Base-by-base conservation (phyloP, 441 rosid species). In the Capsella rubella region DNA sequence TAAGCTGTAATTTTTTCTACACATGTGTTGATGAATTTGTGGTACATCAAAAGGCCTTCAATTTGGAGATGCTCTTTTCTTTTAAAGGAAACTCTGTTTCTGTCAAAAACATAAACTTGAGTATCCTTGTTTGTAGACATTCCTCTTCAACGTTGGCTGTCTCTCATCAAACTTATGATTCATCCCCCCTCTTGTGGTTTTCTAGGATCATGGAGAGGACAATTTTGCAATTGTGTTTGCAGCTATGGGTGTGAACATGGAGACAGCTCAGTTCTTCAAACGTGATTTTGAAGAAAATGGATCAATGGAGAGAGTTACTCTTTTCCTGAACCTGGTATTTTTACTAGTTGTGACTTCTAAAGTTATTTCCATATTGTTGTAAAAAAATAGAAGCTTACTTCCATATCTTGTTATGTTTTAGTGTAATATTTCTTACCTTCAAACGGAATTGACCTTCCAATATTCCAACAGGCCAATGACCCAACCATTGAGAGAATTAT, bases 171-270 rank as follows among this genome's bases (percentile, higher is more conserved):
- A 32, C n/a, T 34, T 27, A 8, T 39, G 12, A 37, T 39, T 40
- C 8, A 3, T 27, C 47, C 59, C 59, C 29, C 13, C 35, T 61
- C 29, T 45, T 8, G 21, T 64, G 29, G 40, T 43, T 71, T 77
- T 78, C 60, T 75, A 91, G 99, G 98, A 84, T 79, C 88, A 45
- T 5, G 97, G 83, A 72, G 99, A 96, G 73, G 98, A 96, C 86
- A 96, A 96, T 83, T 96, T 96, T 78, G 98, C 99, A 34, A 93
- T 96, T 80, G 99, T 93, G 3, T 96, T 96, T 73, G 98, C 98
- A 57, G 99, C 99, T 67, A 96, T 96, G 99, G 99, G 99, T 68
- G 99, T 96, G 34, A 96, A 96, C 84, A 96, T 96, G 98, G 99
- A 93, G 79, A 96, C 99, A 51, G 99, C 98, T 29, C 98, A 96